A percentile compares a stretch with the other conserved stretches of the same genome.
Evolutionary conservation across 2,329 filamentous ascomycete genomes (phyloP).

Genomic region (Aspergillus sp.): DNA sequence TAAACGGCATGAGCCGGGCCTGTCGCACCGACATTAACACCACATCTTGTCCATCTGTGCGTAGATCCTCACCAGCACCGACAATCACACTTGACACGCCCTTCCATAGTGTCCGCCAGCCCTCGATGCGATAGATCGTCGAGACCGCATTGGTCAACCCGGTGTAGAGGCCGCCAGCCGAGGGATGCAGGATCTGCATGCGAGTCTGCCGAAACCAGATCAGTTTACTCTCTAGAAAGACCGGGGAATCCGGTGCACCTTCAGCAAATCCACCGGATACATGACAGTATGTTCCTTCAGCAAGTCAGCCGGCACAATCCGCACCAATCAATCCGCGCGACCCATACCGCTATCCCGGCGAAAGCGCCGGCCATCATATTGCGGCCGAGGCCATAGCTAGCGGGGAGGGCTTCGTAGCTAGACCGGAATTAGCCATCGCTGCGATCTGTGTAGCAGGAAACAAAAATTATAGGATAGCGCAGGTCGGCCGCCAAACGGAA

Average conservation of each 20-base stretch:
- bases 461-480: constrained; percentile 6
- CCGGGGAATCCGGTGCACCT: constrained; percentile 50
- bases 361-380: constrained; percentile 97
- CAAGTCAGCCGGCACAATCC: constrained; percentile 10
- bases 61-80: constrained; percentile 63
- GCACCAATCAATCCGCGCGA: constrained; percentile 1
- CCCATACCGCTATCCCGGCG: constrained; percentile 80
- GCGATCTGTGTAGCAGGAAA: neutral
- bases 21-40: constrained; percentile 33
- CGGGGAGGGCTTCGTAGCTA: constrained; percentile 85
- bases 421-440: neutral
- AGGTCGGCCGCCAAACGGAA: too few species aligned
- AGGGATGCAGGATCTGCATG: constrained; percentile 92
- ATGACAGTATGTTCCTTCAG: constrained; percentile 90
- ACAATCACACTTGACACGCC: constrained; percentile 94
- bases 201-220: constrained; percentile 58
- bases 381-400: constrained; percentile 85
- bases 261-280: constrained; percentile 97
- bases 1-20: constrained; percentile 96
- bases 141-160: constrained; percentile 87
- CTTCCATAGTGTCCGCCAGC: constrained; percentile 85
- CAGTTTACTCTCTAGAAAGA: too few species aligned
- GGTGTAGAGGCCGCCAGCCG: constrained; percentile 69
- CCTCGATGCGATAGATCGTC: constrained; percentile 83
- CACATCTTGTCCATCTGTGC: neutral